Conservation (phyloP, 306 rosid species). For the Prunus mira region DNA sequence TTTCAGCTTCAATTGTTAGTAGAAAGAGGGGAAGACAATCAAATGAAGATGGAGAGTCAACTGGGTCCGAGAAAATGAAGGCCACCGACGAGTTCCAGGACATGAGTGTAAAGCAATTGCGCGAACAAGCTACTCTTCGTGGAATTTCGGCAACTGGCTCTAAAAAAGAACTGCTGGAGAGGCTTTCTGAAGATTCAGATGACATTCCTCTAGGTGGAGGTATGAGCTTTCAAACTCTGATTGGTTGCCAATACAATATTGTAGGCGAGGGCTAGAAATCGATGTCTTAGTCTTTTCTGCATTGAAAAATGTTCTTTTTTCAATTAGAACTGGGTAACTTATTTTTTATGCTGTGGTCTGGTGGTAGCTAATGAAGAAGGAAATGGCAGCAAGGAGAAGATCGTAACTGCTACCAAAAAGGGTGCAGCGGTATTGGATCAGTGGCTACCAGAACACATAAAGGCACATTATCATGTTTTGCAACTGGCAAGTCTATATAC, state of each 20-base stretch:
- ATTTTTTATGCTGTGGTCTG: not conserved
- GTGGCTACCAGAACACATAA: conserved; percentile 77
- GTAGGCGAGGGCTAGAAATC: not conserved
- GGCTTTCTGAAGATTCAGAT: conserved; percentile 34
- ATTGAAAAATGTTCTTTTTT: not conserved
- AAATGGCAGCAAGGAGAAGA: conserved; percentile 43
- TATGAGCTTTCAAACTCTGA: not conserved
- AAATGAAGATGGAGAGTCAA: conserved; percentile 24
- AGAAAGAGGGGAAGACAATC: conserved; percentile 48
- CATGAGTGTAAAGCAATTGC: conserved; percentile 36
- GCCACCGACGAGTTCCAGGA: conserved; percentile 37
- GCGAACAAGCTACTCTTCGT: conserved; percentile 39
- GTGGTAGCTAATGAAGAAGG: conserved; percentile 36
- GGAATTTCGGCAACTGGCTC: conserved; percentile 37
- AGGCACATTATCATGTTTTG: conserved; percentile 74
- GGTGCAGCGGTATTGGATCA: conserved; percentile 85
- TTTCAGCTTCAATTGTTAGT: conserved; percentile 3
- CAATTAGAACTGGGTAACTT: not conserved
- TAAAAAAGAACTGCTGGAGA: conserved; percentile 44
- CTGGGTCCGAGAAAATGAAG: conserved; percentile 30
- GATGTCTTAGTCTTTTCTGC: not conserved
- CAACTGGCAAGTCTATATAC: conserved; percentile 51
- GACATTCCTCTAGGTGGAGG: conserved; percentile 29
- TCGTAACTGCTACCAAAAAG: conserved; percentile 78
- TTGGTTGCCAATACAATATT: conserved; percentile 16